Evolutionary conservation across 2,329 filamentous ascomycete species (phyloP).

Genomic region (Aspergillus sclerotialis): DNA sequence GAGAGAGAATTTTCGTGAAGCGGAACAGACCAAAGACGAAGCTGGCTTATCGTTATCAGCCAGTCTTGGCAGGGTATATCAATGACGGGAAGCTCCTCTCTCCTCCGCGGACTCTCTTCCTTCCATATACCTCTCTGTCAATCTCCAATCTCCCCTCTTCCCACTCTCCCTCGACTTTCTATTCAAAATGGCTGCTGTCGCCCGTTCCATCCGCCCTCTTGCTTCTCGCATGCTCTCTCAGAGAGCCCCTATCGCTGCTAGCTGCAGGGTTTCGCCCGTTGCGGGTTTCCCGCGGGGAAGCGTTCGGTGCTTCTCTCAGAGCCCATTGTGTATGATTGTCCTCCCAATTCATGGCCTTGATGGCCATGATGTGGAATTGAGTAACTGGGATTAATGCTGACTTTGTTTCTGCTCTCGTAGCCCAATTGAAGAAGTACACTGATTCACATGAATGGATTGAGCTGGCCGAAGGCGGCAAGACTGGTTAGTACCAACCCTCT

Average conservation of each 20-base stretch:
- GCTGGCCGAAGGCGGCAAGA: slow-evolving; percentile 72
- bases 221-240: slow-evolving; percentile 30
- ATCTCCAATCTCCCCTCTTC: background rate
- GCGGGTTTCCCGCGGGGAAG: slow-evolving; percentile 37
- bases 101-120: slow-evolving; percentile 14
- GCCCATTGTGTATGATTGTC: slow-evolving; percentile 29
- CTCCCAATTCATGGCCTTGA: slow-evolving; percentile 2
- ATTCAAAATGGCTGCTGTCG: slow-evolving; percentile 31
- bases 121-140: slow-evolving; percentile 7
- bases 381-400: slow-evolving; percentile 14
- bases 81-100: slow-evolving; percentile 16
- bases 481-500: slow-evolving; percentile 47
- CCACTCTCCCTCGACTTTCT: slow-evolving; percentile 1
- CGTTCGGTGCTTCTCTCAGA: slow-evolving; percentile 35
- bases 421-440: slow-evolving; percentile 70
- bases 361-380: slow-evolving; percentile 4
- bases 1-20: slow-evolving; percentile 15
- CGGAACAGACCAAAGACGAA: slow-evolving; percentile 4
- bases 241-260: slow-evolving; percentile 26
- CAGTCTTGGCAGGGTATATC: slow-evolving; percentile 23
- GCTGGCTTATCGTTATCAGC: slow-evolving; percentile 14
- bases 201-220: slow-evolving; percentile 29
- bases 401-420: slow-evolving; percentile 20
- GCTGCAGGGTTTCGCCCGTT: slow-evolving; percentile 25
- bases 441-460: slow-evolving; percentile 99